Conservation (phyloP, 2,329 filamentous ascomycete genomes). For the Zymoseptoria ardabiliae region DNA sequence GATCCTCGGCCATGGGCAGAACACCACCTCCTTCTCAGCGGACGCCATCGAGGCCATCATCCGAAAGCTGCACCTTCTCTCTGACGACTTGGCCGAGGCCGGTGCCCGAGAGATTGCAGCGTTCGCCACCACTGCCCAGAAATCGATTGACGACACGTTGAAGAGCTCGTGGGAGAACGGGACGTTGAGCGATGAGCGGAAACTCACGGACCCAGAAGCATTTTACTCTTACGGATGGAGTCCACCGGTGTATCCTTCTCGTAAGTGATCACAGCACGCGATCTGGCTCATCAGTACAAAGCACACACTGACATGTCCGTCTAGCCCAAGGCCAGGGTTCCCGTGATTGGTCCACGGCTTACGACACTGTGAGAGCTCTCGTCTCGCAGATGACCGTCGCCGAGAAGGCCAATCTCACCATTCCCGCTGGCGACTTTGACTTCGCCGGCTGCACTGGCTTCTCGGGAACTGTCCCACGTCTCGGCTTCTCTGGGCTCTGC, state of each 20-base stretch:
- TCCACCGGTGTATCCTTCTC: slow-evolving; percentile 26
- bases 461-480: slow-evolving; percentile 27
- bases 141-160: neutral
- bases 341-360: slow-evolving; percentile 33
- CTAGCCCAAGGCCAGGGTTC: slow-evolving; percentile 15
- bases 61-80: neutral
- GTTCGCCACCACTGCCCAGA: neutral
- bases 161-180: neutral
- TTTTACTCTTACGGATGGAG: slow-evolving; percentile 27
- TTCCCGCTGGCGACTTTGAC: slow-evolving; percentile 11
- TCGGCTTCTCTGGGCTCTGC: slow-evolving; percentile 36
- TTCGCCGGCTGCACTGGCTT: slow-evolving; percentile 31
- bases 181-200: slow-evolving; percentile 2
- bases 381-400: slow-evolving; percentile 32
- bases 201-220: slow-evolving; percentile 17
- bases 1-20: neutral
- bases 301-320: slow-evolving; percentile 1
- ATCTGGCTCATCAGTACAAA: neutral
- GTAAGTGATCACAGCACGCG: slow-evolving; percentile 5
- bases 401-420: slow-evolving; percentile 37
- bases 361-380: slow-evolving; percentile 34
- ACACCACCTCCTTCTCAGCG: neutral
- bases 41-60: neutral
- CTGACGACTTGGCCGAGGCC: neutral
- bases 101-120: neutral